Percentiles rank a stretch among this genome's conserved stretches.
phyloP scores from a whole-genome alignment of 1,284 basidiomycete genomes.

The Mycosarcoma maydis region DNA sequence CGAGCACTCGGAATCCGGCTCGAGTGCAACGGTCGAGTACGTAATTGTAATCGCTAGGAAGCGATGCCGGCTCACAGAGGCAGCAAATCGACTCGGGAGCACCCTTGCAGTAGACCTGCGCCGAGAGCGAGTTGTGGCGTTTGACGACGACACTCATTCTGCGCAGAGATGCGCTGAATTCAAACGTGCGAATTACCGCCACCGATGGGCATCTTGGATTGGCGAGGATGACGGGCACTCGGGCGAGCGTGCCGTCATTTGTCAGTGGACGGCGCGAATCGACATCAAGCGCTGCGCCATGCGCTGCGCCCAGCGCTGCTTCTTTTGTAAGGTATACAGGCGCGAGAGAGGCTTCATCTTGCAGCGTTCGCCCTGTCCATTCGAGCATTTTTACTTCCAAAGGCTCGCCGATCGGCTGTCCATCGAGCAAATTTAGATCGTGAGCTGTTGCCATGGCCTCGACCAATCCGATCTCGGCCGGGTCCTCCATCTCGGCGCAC shows the following conservation, averaged over 20 bases:
- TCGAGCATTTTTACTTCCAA: slow-evolving; percentile 49
- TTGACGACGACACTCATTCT: slow-evolving; percentile 50
- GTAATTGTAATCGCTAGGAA: slow-evolving; percentile 31
- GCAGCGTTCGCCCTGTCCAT: slow-evolving; percentile 27
- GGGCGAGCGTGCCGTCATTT: slow-evolving; percentile 24
- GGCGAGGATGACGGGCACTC: slow-evolving; percentile 29
- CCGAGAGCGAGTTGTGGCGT: not conserved
- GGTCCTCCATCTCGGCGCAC: not conserved
- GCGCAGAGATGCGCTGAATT: slow-evolving; percentile 34
- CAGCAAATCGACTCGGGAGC: slow-evolving; percentile 34
- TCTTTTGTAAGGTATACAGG: slow-evolving; percentile 21
- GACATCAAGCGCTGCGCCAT: not conserved
- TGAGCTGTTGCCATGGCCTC: slow-evolving; percentile 39
- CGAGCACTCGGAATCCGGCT: slow-evolving; percentile 41
- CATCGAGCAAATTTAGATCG: slow-evolving; percentile 40
- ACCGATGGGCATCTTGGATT: not conserved
- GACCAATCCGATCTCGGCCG: not conserved
- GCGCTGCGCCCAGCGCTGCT: no score
- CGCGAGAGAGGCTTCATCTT: slow-evolving; percentile 20
- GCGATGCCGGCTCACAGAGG: slow-evolving; percentile 11
- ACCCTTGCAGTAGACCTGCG: slow-evolving; percentile 37
- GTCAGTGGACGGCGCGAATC: slow-evolving; percentile 10
- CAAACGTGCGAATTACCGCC: slow-evolving; percentile 34
- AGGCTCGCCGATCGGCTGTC: slow-evolving; percentile 41
- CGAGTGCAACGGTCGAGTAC: slow-evolving; percentile 35